Conservation (phyloP, 257 asterid species). For the Misopates orontium region DNA sequence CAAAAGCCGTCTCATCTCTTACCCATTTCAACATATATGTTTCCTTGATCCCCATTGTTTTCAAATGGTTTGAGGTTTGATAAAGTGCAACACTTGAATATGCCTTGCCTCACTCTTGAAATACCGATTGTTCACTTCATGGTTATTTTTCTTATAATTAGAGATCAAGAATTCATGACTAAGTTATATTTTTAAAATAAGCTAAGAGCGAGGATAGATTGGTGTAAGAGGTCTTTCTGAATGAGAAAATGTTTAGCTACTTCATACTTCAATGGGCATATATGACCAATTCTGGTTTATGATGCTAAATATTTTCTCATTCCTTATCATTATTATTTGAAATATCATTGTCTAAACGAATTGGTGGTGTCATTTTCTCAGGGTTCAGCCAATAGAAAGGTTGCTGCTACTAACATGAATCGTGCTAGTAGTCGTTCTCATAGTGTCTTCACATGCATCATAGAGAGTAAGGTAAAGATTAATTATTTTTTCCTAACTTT, state of each 20-base stretch:
- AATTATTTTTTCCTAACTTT: not conserved
- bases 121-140: not conserved
- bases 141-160: not conserved
- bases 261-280: no score
- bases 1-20: not conserved
- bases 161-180: no score
- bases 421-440: slow-evolving; percentile 99
- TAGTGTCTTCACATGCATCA: slow-evolving; percentile 88
- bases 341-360: not conserved
- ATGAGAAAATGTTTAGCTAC: no score
- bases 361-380: slow-evolving; percentile 36
- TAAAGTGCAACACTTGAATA: no score
- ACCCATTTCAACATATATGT: slow-evolving; percentile 4
- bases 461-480: slow-evolving; percentile 87
- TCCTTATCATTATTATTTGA: not conserved
- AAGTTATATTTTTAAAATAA: no score
- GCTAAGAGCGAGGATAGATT: no score
- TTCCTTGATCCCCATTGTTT: not conserved
- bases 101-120: no score
- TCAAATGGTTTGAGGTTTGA: no score
- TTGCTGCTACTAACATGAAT: slow-evolving; percentile 97
- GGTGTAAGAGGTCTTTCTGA: no score
- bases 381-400: slow-evolving; percentile 97
- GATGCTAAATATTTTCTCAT: not conserved
- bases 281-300: not conserved